Percentiles rank a stretch among this genome's conserved stretches.
Conservation (phyloP, 331 rosid genomes). For the Pyrus hybrid region DNA sequence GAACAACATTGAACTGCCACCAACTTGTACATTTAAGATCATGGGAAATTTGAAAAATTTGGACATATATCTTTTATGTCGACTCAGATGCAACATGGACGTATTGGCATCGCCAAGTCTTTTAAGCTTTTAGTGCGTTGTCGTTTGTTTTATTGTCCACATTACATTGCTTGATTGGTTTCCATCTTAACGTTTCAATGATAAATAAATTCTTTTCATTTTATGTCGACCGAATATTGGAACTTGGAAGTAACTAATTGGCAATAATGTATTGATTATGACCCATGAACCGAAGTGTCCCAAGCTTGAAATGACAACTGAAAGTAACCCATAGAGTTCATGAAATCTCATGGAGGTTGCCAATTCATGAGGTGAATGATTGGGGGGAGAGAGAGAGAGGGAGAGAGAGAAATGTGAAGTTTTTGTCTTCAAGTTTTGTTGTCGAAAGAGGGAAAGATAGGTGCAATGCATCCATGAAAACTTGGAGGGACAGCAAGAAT, state of each 20-base stretch:
- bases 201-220: too few species aligned
- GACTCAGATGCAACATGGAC: not conserved
- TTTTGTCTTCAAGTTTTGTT: constrained; percentile 23
- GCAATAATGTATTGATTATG: not conserved
- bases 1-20: not conserved
- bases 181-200: rapidly evolving
- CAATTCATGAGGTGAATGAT: constrained; percentile 79
- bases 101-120: too few species aligned
- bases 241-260: not conserved
- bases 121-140: not conserved
- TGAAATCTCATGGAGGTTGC: constrained; percentile 71
- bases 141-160: not conserved
- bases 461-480: constrained; percentile 72
- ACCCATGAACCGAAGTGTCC: constrained; percentile 1
- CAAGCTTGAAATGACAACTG: constrained; percentile 22
- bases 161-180: too few species aligned
- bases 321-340: constrained; percentile 18
- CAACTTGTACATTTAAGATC: not conserved
- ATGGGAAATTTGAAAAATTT: not conserved
- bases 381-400: constrained; percentile 19
- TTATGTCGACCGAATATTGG: not conserved
- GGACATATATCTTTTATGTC: not conserved
- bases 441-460: constrained; percentile 26
- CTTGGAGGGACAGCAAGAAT: constrained; percentile 50
- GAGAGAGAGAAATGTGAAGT: not conserved